Conservation (phyloP, 441 rosid species). For the Gossypium gossypioides region DNA sequence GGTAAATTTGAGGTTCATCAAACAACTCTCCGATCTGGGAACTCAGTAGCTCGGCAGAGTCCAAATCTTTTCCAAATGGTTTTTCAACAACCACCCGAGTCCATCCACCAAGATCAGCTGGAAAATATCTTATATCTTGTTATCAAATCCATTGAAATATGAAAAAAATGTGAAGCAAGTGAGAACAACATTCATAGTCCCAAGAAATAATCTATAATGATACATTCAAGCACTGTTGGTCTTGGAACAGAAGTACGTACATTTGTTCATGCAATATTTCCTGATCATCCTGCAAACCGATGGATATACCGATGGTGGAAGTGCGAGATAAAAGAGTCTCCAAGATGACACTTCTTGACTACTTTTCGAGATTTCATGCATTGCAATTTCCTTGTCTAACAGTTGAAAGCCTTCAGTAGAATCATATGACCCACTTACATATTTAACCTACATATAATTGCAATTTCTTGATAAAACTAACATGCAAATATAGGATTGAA, state of each 20-base stretch:
- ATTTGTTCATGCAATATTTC: slow-evolving; percentile 68
- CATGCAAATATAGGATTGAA: not conserved
- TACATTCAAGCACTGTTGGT: not conserved
- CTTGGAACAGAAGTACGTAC: slow-evolving; percentile 29
- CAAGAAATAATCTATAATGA: not conserved
- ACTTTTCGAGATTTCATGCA: slow-evolving; percentile 58
- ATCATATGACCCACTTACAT: slow-evolving; percentile 86
- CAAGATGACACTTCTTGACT: slow-evolving; percentile 61
- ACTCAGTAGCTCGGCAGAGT: slow-evolving; percentile 73
- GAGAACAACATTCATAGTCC: not conserved
- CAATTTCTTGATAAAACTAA: not conserved
- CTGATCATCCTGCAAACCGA: slow-evolving; percentile 79
- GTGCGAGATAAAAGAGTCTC: slow-evolving; percentile 89
- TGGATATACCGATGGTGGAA: slow-evolving; percentile 94
- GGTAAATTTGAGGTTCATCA: slow-evolving; percentile 81
- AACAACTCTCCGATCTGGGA: slow-evolving; percentile 81
- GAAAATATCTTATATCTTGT: not conserved
- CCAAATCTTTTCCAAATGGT: slow-evolving; percentile 89
- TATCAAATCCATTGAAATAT: not conserved
- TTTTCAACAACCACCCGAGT: slow-evolving; percentile 91
- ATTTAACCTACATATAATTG: slow-evolving; percentile 50
- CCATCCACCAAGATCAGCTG: slow-evolving; percentile 30
- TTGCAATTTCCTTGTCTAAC: slow-evolving; percentile 64
- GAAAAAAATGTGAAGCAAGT: not conserved
- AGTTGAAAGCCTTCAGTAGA: slow-evolving; percentile 61